phyloP scores from a whole-genome alignment of 257 asterid genomes.

The Plectranthus barbatus region DNA sequence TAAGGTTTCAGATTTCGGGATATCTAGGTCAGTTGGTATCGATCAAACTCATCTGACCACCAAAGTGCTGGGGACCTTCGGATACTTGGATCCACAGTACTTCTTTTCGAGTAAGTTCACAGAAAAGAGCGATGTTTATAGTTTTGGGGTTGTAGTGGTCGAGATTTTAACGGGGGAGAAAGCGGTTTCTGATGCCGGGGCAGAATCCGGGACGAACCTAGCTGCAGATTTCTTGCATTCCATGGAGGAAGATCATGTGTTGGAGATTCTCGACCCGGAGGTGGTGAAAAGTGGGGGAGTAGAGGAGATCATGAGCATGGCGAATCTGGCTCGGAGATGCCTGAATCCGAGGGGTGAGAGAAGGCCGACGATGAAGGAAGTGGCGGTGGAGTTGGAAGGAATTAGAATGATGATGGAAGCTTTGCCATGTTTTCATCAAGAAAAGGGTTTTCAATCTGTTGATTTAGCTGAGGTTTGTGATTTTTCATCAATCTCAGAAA shows the following conservation, averaged over 20 bases:
- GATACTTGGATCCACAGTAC: slow-evolving; percentile 30
- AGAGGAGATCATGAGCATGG: slow-evolving; percentile 11
- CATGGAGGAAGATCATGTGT: slow-evolving; percentile 11
- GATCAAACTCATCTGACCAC: slow-evolving; percentile 9
- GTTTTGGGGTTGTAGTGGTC: slow-evolving; percentile 23
- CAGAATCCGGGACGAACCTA: slow-evolving; percentile 15
- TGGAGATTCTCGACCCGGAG: slow-evolving; percentile 16
- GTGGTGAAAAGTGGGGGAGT: neutral
- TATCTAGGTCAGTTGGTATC: neutral
- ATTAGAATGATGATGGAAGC: neutral
- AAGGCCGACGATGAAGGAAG: slow-evolving; percentile 28
- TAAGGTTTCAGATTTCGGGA: slow-evolving; percentile 10
- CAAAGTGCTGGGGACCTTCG: slow-evolving; percentile 16
- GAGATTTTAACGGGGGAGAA: slow-evolving; percentile 25
- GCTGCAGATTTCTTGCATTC: slow-evolving; percentile 21
- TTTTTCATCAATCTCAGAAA: neutral
- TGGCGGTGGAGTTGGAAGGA: slow-evolving; percentile 17
- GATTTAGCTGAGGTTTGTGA: neutral
- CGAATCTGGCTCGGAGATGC: slow-evolving; percentile 20
- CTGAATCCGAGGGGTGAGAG: slow-evolving; percentile 16
- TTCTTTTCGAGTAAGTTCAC: slow-evolving; percentile 20
- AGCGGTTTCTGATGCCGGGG: slow-evolving; percentile 10
- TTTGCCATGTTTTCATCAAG: neutral
- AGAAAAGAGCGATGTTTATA: slow-evolving; percentile 28
- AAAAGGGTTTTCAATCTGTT: neutral